These are phyloP conservation scores for Kodamaea nitidulidarum DNA, from an alignment of 805 yeast species.

Conservation along the genomic window DNA sequence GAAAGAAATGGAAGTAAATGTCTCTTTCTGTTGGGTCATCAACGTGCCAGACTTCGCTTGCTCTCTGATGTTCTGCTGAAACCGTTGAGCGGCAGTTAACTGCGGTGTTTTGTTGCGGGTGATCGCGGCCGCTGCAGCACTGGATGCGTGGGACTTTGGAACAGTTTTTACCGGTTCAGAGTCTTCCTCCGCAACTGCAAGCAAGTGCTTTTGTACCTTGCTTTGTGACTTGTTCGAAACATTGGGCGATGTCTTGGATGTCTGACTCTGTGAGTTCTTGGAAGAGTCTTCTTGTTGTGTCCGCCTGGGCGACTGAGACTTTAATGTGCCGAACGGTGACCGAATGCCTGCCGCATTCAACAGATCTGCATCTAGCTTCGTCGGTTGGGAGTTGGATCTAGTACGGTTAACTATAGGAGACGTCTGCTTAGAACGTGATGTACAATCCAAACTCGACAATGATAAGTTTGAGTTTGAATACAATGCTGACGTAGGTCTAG, in stretches of 20 bases:
- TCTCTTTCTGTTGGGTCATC: slow-evolving; percentile 35
- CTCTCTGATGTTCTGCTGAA: slow-evolving; percentile 36
- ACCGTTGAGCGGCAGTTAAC: slow-evolving; percentile 36
- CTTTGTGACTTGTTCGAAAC: slow-evolving; percentile 3
- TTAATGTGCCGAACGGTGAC: slow-evolving; percentile 21
- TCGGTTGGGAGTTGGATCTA: slow-evolving; percentile 38
- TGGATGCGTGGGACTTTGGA: slow-evolving; percentile 2
- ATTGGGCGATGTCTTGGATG: neutral
- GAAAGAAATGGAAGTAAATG: slow-evolving; percentile 33
- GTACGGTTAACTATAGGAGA: slow-evolving; percentile 21
- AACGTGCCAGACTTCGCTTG: slow-evolving; percentile 37
- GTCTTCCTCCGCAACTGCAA: slow-evolving; percentile 20
- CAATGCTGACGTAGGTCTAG: slow-evolving; percentile 26
- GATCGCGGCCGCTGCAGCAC: slow-evolving; percentile 10
- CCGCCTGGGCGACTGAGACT: slow-evolving; percentile 7
- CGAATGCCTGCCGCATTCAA: slow-evolving; percentile 5
- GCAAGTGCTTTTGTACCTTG: slow-evolving; percentile 14
- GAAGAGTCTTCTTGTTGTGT: slow-evolving; percentile 6
- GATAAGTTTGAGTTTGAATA: slow-evolving; percentile 20
- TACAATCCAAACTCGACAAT: slow-evolving; percentile 11
- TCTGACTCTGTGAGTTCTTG: neutral
- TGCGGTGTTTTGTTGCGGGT: slow-evolving; percentile 10
- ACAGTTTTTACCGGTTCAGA: slow-evolving; percentile 2
- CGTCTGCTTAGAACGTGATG: slow-evolving; percentile 4
- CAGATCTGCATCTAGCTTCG: slow-evolving; percentile 14